These are phyloP conservation scores for Helichrysum umbraculigerum DNA, from an alignment of 129 eudicot species.

Conservation along the genomic window DNA sequence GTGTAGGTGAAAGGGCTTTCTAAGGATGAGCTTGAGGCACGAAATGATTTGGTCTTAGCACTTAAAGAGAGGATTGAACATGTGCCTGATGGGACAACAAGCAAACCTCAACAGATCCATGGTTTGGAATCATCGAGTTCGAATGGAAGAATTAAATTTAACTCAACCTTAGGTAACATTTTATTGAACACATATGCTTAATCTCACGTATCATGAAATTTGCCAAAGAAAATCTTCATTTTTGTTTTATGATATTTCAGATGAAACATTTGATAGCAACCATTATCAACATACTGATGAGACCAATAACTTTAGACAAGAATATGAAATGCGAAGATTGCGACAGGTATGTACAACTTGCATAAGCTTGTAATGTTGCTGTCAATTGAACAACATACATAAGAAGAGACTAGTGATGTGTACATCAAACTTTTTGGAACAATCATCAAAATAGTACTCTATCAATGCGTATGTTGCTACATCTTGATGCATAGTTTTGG, in stretches of 20 bases:
- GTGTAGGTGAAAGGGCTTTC: slow-evolving; percentile 5
- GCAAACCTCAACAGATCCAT: neutral
- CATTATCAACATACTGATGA: slow-evolving; percentile 80
- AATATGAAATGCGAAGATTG: slow-evolving; percentile 88
- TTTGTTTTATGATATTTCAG: slow-evolving; percentile 29
- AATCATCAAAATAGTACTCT: neutral
- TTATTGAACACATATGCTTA: neutral
- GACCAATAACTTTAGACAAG: slow-evolving; percentile 78
- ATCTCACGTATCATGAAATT: neutral
- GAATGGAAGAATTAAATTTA: neutral
- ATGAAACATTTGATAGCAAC: slow-evolving; percentile 69
- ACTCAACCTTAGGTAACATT: neutral
- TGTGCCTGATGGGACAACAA: slow-evolving; percentile 16
- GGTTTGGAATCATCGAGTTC: slow-evolving; percentile 6
- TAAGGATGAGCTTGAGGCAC: slow-evolving; percentile 48
- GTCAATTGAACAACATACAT: neutral
- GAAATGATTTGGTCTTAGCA: slow-evolving; percentile 45
- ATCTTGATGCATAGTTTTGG: neutral
- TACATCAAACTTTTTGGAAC: neutral
- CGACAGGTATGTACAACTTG: slow-evolving; percentile 58
- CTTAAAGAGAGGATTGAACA: slow-evolving; percentile 41
- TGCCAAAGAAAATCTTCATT: neutral
- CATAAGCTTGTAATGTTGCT: neutral
- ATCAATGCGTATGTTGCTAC: no score
- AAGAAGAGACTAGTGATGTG: neutral